Evolutionary conservation across 2,329 filamentous ascomycete species (phyloP), one percentile per base, ranked within the genome.

Genomic region (Furcasterigmium furcatum): DNA sequence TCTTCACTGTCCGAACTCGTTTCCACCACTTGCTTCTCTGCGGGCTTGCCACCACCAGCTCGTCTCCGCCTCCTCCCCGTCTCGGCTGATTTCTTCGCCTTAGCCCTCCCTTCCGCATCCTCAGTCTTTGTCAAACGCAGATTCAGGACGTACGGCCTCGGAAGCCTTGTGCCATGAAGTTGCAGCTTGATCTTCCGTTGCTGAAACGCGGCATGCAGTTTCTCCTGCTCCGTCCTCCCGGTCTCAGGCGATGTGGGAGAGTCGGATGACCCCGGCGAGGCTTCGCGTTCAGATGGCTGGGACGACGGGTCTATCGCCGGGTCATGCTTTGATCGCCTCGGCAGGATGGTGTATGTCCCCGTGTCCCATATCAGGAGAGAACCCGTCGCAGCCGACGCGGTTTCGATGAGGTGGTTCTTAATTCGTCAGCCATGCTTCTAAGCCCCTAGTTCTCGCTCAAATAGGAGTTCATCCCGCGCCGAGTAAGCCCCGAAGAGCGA

Each of bases 351-450:
- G 53, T 82, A 84, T 25, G 74, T 76, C 3, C 80, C 80, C 2
- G 76, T 81, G 53, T 84, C 80, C 80, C 80, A 84, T 34, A 84
- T 76, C 9, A 84, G 64, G 47, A 84, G 67, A 9, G 77, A 81
- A 3, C 80, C 80, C 4, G 79, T 81, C 13, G 65, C 60, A 2
- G 56, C 24, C 3, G 76, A 79, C 4, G 72, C 80, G 1, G 76
- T 80, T 55, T 84, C 80, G 44, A 82, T 72, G 9, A 84, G 70
- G 52, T 84, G 79, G 48, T 82, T 84, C 78, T 80, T 40, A 9
- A 12, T 5, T 13, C 5, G 20, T 25, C 20, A 39, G 36, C 20
- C 8, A 16, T n/a, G n/a, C n/a, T n/a, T n/a, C n/a, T n/a, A n/a
- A n/a, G n/a, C n/a, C n/a, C n/a, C n/a, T n/a, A n/a, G n/a, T n/a